Base-by-base conservation (phyloP, 2,329 filamentous ascomycete genomes). In the Fusarium setosum region DNA sequence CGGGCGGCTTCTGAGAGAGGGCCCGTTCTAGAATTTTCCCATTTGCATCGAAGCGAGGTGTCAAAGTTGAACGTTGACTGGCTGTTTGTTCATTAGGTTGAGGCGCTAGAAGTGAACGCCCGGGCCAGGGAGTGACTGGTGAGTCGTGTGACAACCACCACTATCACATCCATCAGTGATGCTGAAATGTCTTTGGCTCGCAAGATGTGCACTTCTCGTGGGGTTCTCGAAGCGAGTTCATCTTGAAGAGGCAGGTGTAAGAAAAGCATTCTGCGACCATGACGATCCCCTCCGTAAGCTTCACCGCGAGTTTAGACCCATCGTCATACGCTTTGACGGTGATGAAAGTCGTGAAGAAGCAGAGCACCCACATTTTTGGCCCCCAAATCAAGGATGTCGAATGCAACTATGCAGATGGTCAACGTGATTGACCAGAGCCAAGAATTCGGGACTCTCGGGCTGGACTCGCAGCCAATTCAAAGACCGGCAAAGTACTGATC, bases 401-500 rank as follows among this genome's bases (percentile, higher is more conserved):
- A 68, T 61, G 44, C 49, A 44, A 48, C 49, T 67, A 42, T 57
- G 40, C 32, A 48, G 21, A 44, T 32, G 49, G 21, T 37, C 50
- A 45, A 61, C 56, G 37, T 58, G 51, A 53, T 60, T 38, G 31
- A n/a, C 29, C 34, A 34, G 53, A 64, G 37, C 40, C 41, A 32
- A 42, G 38, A 11, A 56, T 40, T 50, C n/a, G 49, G 40, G 32
- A 49, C 37, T 40, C 48, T 42, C 64, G 51, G 55, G 34, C 34
- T 61, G 34, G 29, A 31, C 18, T 12, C 42, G n/a, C n/a, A n/a
- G n/a, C n/a, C n/a, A n/a, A n/a, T n/a, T 63, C 59, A 70, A 13
- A 84, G 65, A 40, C 75, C 73, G 15, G 74, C 72, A 69, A 87
- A 86, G 56, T 83, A 77, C 42, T 73, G 72, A 37, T 78, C 74